Conservation (phyloP, 2,329 filamentous ascomycete genomes). For the Ascosphaera acerosa region DNA sequence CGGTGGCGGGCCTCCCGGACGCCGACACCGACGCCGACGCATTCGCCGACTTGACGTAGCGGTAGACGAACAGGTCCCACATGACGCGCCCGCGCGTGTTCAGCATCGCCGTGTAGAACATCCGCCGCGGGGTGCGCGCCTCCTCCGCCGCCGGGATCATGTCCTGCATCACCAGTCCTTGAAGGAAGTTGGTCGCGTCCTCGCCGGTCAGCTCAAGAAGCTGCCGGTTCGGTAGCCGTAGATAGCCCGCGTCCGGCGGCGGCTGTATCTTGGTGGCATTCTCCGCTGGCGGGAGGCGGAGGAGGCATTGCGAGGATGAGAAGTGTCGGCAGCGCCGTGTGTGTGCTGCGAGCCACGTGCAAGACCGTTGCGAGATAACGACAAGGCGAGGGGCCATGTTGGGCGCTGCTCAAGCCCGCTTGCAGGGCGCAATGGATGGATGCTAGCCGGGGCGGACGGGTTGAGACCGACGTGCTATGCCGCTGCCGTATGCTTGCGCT, state of each 20-base stretch:
- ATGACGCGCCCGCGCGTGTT: constrained; percentile 65
- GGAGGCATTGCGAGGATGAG: constrained; percentile 8
- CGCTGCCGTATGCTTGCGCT: too few species aligned
- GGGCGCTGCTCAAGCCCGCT: too few species aligned
- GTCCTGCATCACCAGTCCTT: constrained; percentile 62
- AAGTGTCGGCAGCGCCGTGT: too few species aligned
- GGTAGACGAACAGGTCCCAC: constrained; percentile 79
- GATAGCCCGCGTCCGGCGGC: constrained; percentile 21
- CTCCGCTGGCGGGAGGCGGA: constrained; percentile 5
- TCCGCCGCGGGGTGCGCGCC: constrained; percentile 18
- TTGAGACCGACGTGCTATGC: too few species aligned
- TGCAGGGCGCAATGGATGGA: too few species aligned
- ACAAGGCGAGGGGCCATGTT: too few species aligned
- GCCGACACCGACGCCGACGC: too few species aligned
- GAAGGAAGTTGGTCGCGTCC: constrained; percentile 63
- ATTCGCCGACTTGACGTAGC: constrained; percentile 1
- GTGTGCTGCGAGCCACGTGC: too few species aligned
- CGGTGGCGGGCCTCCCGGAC: background rate
- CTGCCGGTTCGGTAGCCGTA: constrained; percentile 40
- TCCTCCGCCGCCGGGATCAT: constrained; percentile 23
- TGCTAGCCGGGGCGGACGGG: too few species aligned
- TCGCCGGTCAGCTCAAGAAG: constrained; percentile 56
- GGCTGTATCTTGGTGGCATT: constrained; percentile 9
- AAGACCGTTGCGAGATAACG: too few species aligned
- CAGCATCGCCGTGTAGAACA: constrained; percentile 63